Base-by-base conservation (phyloP, 768 basidiomycete genomes). In the Russula foetens region DNA sequence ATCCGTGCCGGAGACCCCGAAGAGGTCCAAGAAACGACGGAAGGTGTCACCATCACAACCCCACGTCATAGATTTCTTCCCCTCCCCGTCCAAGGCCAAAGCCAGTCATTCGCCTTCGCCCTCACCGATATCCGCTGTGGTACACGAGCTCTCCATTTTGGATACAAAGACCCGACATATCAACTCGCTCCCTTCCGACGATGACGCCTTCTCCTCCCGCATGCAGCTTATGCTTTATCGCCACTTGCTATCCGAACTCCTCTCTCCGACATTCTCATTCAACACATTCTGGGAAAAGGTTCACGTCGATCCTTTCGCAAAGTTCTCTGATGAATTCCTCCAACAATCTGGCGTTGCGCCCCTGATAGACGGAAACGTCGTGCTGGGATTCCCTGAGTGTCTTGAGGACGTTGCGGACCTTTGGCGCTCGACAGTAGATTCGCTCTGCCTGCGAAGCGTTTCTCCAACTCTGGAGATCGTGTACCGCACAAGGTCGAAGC, bases 171-270 rank as follows among this genome's bases (percentile, higher is more conserved):
- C 88, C 19, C 79, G 90, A 47, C 74, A 70, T 14, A 69, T 70
- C 3, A 60, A 73, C 1, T 75, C 70, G 15, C 64, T 90, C 1
- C 89, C 90, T 1, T 69, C 75, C 4, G 75, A 83, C 15, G 76
- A 78, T 43, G 88, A 90, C 63, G 77, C 82, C 0, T 69, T 79
- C 15, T 69, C 83, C 1, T 77, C 88, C 0, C 80, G 81, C 7
- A 72, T 90, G 38, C 90, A 92, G 69, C 77, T 92, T 5, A 90
- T 90, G 86, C 72, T 90, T 39, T 92, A 92, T 68, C 79, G 81
- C 66, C 81, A 82, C 19, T 80, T 92, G 53, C 75, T 92, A 39
- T 74, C 76, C 23, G 71, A 73, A 4, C 72, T 90, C 14, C 69
- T 85, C 21, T 56, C 67, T 1, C 71, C 79, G 3, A 68, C 69